Evolutionary conservation across 2,329 filamentous ascomycete genomes (phyloP).

Genomic region (Mycosphaerella arachidis): DNA sequence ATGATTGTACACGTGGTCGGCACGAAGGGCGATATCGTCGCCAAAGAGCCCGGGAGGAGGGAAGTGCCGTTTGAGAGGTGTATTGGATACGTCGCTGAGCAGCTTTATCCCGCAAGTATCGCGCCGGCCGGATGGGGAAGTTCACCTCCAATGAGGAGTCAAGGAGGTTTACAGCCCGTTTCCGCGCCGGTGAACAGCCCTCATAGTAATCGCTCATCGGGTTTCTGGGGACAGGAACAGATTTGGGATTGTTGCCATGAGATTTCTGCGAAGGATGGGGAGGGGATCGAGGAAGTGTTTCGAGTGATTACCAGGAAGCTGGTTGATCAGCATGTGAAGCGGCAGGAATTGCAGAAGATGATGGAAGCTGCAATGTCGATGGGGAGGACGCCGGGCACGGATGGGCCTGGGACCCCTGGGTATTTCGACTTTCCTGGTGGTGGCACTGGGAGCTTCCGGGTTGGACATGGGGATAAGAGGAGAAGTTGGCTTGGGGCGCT

Average conservation of each 20-base stretch:
- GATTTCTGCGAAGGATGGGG: slow-evolving; percentile 87
- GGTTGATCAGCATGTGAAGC: slow-evolving; percentile 64
- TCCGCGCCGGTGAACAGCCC: slow-evolving; percentile 34
- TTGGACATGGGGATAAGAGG: slow-evolving; percentile 58
- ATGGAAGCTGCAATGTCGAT: slow-evolving; percentile 37
- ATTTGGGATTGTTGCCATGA: slow-evolving; percentile 98
- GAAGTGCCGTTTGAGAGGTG: slow-evolving; percentile 92
- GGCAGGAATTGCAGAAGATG: slow-evolving; percentile 47
- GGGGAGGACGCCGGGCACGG: slow-evolving; percentile 43
- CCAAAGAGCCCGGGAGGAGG: slow-evolving; percentile 70
- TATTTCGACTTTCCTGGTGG: slow-evolving; percentile 48
- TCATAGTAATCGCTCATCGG: slow-evolving; percentile 55
- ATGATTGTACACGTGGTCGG: slow-evolving; percentile 92
- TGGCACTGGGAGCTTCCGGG: slow-evolving; percentile 55
- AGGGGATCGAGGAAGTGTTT: slow-evolving; percentile 96
- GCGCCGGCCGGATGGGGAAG: slow-evolving; percentile 12
- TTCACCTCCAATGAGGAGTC: slow-evolving; percentile 14
- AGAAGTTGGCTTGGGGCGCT: slow-evolving; percentile 63
- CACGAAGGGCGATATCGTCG: slow-evolving; percentile 87
- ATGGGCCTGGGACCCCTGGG: slow-evolving; percentile 33
- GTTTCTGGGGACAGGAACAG: slow-evolving; percentile 78
- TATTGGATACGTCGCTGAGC: slow-evolving; percentile 91
- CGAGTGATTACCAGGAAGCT: slow-evolving; percentile 81
- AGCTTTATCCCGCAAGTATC: slow-evolving; percentile 60
- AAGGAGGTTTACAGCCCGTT: slow-evolving; percentile 45